Conservation (phyloP, 2,329 filamentous ascomycete genomes). For the Calonectria pseudoreteaudii region DNA sequence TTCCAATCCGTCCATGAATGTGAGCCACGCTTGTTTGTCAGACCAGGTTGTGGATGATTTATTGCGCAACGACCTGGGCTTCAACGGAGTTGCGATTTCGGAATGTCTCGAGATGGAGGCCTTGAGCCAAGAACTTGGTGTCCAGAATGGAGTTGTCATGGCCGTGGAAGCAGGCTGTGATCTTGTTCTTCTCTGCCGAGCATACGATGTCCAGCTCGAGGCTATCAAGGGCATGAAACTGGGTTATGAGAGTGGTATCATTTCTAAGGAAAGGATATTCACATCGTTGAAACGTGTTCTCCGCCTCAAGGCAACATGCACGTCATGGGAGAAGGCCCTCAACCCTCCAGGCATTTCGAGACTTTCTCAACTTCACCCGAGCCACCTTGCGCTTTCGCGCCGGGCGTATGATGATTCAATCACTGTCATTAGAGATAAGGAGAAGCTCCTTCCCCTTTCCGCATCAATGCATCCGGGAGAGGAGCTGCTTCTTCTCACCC, state of each 20-base stretch:
- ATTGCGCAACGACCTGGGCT: conserved; percentile 87
- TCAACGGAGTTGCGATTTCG: conserved; percentile 92
- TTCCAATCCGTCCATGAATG: conserved; percentile 90
- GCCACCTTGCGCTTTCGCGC: conserved; percentile 83
- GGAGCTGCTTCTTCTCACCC: conserved; percentile 89
- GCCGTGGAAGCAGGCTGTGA: conserved; percentile 97
- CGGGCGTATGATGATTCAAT: conserved; percentile 93
- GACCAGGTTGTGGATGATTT: conserved; percentile 94
- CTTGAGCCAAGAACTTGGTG: conserved; percentile 94
- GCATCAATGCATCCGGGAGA: conserved; percentile 86
- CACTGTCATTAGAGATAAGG: conserved; percentile 90
- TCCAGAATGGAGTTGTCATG: conserved; percentile 97
- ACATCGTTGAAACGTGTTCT: conserved; percentile 84
- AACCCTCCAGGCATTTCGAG: conserved; percentile 84
- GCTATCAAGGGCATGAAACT: conserved; percentile 91
- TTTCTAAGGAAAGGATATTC: conserved; percentile 82
- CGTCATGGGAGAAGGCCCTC: conserved; percentile 91
- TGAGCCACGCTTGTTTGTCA: conserved; percentile 93
- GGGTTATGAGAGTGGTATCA: conserved; percentile 90
- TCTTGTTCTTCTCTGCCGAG: conserved; percentile 87
- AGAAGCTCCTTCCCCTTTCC: conserved; percentile 84
- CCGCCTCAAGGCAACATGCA: conserved; percentile 84
- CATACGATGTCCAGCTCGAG: conserved; percentile 89
- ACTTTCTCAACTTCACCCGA: conserved; percentile 83
- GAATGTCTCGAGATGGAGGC: conserved; percentile 98